Evolutionary conservation across 2,329 filamentous ascomycete species (phyloP), one percentile per base, ranked within the genome.

Genomic region (Colletotrichum sp.): DNA sequence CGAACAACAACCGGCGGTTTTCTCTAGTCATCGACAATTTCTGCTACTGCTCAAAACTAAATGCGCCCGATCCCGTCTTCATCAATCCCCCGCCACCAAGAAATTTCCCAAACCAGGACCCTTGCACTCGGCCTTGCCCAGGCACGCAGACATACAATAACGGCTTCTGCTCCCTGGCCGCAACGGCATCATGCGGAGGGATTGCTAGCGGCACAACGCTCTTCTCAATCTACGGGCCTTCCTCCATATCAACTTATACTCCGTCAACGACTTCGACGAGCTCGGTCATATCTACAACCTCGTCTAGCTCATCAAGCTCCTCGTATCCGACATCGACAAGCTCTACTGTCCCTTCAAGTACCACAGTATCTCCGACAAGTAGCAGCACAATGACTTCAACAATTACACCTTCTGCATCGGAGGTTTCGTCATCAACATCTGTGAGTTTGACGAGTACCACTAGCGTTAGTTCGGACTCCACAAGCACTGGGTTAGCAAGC

Each of bases 101-200:
- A 13, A 13, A 25, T 4, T 1, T 0, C n/a, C 44, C 44, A 13
- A n/a, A 6, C 19, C 1, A 49, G 39, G 9, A 1, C 9, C 39
- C 39, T 0, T 52, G 44, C 44, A 52, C 44, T 22, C 44, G 44
- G 0, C 19, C 39, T 49, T 49, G 39, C 39, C 39, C 19, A 49
- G 39, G 16, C 39, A n/a, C 19, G 19, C 39, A 49, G 39, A 49
- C 39, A 49, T 49, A 49, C 39, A 0, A 1, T 0, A 1, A 12
- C n/a, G 39, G 39, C 3, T 0, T 0, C 1, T 49, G 39, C 39
- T 0, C 0, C 9, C 1, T 0, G 8, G 4, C 39, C 39, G 39
- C 19, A 49, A n/a, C 19, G 0, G 39, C 39, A 19, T n/a, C 19
- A n/a, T 49, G 39, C 19, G 39, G 39, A 49, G 39, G 39, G 9